phyloP scores from a whole-genome alignment of 768 basidiomycete species.

The Termitomyces titanicus region DNA sequence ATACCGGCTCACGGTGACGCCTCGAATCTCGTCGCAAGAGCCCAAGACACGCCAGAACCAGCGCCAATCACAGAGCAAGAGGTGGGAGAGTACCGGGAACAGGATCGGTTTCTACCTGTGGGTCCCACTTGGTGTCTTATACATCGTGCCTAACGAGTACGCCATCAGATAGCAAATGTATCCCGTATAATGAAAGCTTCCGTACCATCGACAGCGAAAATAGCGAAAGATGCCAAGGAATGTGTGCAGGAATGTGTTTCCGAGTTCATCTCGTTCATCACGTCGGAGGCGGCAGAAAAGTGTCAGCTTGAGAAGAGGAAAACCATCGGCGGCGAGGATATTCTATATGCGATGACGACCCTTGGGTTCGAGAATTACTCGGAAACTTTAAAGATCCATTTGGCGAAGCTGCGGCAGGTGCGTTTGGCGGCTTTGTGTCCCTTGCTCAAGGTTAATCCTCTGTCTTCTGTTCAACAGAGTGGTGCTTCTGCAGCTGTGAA shows the following conservation, averaged over 20 bases:
- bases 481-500: conserved; percentile 19
- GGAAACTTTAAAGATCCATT: conserved; percentile 87
- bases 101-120: conserved; percentile 93
- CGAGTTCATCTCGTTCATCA: conserved; percentile 98
- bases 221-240: conserved; percentile 97
- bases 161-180: conserved; percentile 91
- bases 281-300: conserved; percentile 93
- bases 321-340: conserved; percentile 97
- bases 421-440: conserved; percentile 5
- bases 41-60: conserved; percentile 48
- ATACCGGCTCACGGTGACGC: conserved; percentile 38
- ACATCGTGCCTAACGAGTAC: neutral
- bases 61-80: conserved; percentile 87
- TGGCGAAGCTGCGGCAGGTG: conserved; percentile 86
- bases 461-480: conserved; percentile 9
- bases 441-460: neutral
- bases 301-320: conserved; percentile 94
- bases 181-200: conserved; percentile 94
- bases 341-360: conserved; percentile 88
- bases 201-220: conserved; percentile 88
- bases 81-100: conserved; percentile 91
- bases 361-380: conserved; percentile 95
- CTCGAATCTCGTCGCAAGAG: conserved; percentile 27
- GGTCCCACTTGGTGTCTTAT: conserved; percentile 20
- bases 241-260: conserved; percentile 98